Evolutionary conservation across 2,329 filamentous ascomycete genomes (phyloP).

Genomic region (Calonectria crousiana): DNA sequence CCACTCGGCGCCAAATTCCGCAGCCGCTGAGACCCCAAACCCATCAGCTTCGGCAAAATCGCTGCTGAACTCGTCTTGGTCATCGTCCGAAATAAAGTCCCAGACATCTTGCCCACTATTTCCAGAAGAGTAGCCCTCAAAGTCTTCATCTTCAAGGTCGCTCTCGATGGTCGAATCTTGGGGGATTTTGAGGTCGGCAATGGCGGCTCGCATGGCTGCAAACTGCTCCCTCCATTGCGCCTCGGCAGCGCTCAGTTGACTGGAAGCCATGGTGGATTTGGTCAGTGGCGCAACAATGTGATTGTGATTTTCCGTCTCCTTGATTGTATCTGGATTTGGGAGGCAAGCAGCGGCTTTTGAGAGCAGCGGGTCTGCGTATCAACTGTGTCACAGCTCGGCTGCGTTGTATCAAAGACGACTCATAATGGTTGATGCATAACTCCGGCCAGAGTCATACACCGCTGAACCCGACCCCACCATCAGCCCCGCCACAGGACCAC

Average conservation of each 20-base stretch:
- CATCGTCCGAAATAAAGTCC: slow-evolving; percentile 87
- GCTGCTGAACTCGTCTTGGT: slow-evolving; percentile 74
- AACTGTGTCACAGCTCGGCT: neutral
- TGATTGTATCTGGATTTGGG: neutral
- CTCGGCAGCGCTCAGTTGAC: slow-evolving; percentile 56
- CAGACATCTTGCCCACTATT: slow-evolving; percentile 85
- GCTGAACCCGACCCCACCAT: slow-evolving; percentile 19
- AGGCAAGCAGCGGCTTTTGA: neutral
- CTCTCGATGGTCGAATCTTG: slow-evolving; percentile 53
- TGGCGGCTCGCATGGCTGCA: slow-evolving; percentile 85
- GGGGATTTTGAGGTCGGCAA: slow-evolving; percentile 76
- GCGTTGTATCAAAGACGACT: slow-evolving; percentile 1
- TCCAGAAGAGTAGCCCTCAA: slow-evolving; percentile 66
- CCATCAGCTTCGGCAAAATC: slow-evolving; percentile 67
- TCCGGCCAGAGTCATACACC: slow-evolving; percentile 25
- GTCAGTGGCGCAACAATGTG: neutral
- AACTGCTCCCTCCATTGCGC: slow-evolving; percentile 87
- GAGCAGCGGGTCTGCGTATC: neutral
- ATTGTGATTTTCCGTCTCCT: neutral
- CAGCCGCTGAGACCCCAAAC: slow-evolving; percentile 41
- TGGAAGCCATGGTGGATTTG: slow-evolving; percentile 49
- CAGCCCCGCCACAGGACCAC: slow-evolving; percentile 15
- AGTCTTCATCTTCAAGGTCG: slow-evolving; percentile 74
- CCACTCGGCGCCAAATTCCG: slow-evolving; percentile 74
- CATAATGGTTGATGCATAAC: neutral